Evolutionary conservation across 1,139 yeast genomes (phyloP).

Genomic region (Blastobotrys proliferans): DNA sequence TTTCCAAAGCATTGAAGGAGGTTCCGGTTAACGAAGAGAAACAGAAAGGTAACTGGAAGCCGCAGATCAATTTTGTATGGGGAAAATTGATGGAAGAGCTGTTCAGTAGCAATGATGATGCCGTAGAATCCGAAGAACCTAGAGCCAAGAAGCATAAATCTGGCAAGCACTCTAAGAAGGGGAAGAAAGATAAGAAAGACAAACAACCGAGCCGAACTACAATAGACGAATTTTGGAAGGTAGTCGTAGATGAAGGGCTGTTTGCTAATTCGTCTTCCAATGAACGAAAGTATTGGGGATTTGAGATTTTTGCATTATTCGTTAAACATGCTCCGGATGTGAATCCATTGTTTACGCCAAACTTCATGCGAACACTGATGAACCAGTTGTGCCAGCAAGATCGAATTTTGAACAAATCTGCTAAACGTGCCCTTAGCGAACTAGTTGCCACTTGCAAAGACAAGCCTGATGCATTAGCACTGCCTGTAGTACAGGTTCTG

Average conservation of each 20-base stretch:
- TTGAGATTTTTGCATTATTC: slow-evolving; percentile 61
- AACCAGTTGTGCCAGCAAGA: slow-evolving; percentile 70
- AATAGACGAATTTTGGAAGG: slow-evolving; percentile 74
- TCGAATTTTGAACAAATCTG: slow-evolving; percentile 63
- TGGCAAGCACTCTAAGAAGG: slow-evolving; percentile 30
- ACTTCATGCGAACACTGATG: slow-evolving; percentile 68
- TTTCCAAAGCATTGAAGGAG: slow-evolving; percentile 67
- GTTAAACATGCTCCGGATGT: slow-evolving; percentile 38
- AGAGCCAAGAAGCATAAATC: slow-evolving; percentile 23
- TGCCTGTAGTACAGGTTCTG: slow-evolving; percentile 46
- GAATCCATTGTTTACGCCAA: slow-evolving; percentile 54
- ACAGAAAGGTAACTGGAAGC: slow-evolving; percentile 51
- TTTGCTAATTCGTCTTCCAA: slow-evolving; percentile 74
- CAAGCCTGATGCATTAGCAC: slow-evolving; percentile 23
- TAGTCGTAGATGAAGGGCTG: slow-evolving; percentile 72
- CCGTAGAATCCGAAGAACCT: slow-evolving; percentile 17
- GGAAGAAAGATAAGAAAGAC: slow-evolving; percentile 28
- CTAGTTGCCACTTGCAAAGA: slow-evolving; percentile 1
- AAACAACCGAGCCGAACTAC: slow-evolving; percentile 22
- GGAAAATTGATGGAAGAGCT: slow-evolving; percentile 50
- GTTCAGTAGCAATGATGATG: slow-evolving; percentile 24
- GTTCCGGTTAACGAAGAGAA: slow-evolving; percentile 40
- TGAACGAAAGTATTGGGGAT: slow-evolving; percentile 86
- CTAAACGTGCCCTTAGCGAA: slow-evolving; percentile 38
- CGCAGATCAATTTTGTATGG: slow-evolving; percentile 85